Percentiles rank a stretch among this genome's conserved stretches.
Conservation (phyloP, 1,284 basidiomycete species). For the Ustilago loliicola region DNA sequence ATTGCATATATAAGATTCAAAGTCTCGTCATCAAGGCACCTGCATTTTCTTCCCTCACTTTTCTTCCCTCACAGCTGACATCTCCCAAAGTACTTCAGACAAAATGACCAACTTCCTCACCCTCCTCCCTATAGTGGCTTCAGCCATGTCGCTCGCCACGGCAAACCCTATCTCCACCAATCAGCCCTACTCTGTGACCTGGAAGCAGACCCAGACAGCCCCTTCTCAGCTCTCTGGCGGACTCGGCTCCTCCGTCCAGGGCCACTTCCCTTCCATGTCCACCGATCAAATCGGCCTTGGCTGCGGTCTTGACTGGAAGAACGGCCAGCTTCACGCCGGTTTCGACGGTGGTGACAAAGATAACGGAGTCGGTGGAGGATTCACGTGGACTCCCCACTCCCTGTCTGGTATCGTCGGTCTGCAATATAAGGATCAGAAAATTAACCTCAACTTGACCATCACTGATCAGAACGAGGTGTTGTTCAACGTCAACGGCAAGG, state of each 20-base stretch:
- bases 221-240: conserved; percentile 4
- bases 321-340: conserved; percentile 27
- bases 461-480: conserved; percentile 18
- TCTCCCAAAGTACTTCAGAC: neutral
- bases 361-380: conserved; percentile 32
- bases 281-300: conserved; percentile 19
- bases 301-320: conserved; percentile 33
- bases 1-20: no score
- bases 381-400: conserved; percentile 15
- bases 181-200: conserved; percentile 4
- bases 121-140: conserved; percentile 18
- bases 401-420: conserved; percentile 25
- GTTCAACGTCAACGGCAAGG: conserved; percentile 24
- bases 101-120: conserved; percentile 14
- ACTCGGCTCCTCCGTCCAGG: conserved; percentile 26
- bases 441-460: conserved; percentile 33
- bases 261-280: conserved; percentile 28
- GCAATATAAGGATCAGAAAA: conserved; percentile 8
- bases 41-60: no score
- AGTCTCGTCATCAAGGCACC: no score
- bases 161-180: neutral
- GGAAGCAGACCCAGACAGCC: conserved; percentile 15
- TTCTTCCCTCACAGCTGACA: no score
- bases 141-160: neutral
- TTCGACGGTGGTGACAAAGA: conserved; percentile 33